Conservation (phyloP, 768 basidiomycete species). For the Pleurotus ostreatus region DNA sequence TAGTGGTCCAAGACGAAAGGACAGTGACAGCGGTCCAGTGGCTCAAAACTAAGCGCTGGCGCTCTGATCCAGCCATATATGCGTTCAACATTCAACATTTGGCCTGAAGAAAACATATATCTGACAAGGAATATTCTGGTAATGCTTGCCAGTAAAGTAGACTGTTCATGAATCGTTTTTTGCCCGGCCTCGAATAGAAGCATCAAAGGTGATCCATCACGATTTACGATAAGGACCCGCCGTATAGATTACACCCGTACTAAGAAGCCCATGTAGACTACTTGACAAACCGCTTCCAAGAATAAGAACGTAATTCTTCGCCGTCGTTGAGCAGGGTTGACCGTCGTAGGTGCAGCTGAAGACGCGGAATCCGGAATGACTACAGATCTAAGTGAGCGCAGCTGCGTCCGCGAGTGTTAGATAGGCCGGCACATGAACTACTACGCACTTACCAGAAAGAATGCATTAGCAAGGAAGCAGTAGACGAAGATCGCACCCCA, state of each 20-base stretch:
- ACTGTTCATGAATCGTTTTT: too few relatives aligned
- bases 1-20: too few relatives aligned
- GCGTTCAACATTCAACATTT: too few relatives aligned
- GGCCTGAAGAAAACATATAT: too few relatives aligned
- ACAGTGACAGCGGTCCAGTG: too few relatives aligned
- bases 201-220: too few relatives aligned
- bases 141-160: too few relatives aligned
- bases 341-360: constrained; percentile 39
- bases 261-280: constrained; percentile 82
- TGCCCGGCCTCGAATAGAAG: too few relatives aligned
- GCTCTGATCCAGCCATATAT: too few relatives aligned
- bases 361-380: constrained; percentile 77
- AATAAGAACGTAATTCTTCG: constrained; percentile 88
- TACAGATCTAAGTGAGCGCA: constrained; percentile 89
- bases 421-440: background rate
- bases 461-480: constrained; percentile 83
- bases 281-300: constrained; percentile 76
- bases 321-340: constrained; percentile 77
- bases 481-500: constrained; percentile 78
- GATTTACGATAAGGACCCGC: too few relatives aligned
- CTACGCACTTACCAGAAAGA: constrained; percentile 74
- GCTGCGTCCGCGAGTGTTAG: constrained; percentile 38
- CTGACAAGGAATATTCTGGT: too few relatives aligned
- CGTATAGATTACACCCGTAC: constrained; percentile 39
- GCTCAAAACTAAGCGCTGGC: too few relatives aligned